phyloP scores from a whole-genome alignment of 1,284 basidiomycete species.

The Cryptococcus maquisensis region DNA sequence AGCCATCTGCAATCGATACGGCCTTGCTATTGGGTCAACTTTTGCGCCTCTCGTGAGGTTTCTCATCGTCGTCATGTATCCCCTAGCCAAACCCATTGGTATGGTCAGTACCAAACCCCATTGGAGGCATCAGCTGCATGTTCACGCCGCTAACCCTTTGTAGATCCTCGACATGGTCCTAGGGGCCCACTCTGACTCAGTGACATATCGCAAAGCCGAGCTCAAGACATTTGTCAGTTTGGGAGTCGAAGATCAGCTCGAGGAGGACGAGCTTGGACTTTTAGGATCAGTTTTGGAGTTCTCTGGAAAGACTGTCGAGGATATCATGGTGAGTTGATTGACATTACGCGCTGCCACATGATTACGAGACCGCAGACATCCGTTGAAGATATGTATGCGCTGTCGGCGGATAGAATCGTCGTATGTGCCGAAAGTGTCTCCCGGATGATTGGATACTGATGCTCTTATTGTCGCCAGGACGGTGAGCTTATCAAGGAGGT shows the following conservation, averaged over 20 bases:
- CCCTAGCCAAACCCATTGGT: constrained; percentile 50
- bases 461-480: constrained; percentile 24
- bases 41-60: constrained; percentile 51
- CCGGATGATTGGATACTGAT: not conserved
- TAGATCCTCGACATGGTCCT: constrained; percentile 50
- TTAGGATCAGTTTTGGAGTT: constrained; percentile 79
- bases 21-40: constrained; percentile 52
- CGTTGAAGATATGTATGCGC: constrained; percentile 50
- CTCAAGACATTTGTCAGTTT: constrained; percentile 78
- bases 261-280: constrained; percentile 78
- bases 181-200: constrained; percentile 51
- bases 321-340: constrained; percentile 59
- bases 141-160: not conserved
- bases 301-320: constrained; percentile 70
- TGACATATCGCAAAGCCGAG: constrained; percentile 84
- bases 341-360: not conserved
- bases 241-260: constrained; percentile 66
- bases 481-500: constrained; percentile 66
- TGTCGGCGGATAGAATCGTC: constrained; percentile 50
- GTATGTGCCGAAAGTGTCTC: constrained; percentile 12
- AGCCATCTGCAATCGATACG: constrained; percentile 53
- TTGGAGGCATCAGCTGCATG: no score
- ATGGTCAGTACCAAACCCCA: constrained; percentile 21
- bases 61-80: constrained; percentile 49
- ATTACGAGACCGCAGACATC: constrained; percentile 37